phyloP scores from a whole-genome alignment of 345 rosid genomes.

The Kernera saxatilis region DNA sequence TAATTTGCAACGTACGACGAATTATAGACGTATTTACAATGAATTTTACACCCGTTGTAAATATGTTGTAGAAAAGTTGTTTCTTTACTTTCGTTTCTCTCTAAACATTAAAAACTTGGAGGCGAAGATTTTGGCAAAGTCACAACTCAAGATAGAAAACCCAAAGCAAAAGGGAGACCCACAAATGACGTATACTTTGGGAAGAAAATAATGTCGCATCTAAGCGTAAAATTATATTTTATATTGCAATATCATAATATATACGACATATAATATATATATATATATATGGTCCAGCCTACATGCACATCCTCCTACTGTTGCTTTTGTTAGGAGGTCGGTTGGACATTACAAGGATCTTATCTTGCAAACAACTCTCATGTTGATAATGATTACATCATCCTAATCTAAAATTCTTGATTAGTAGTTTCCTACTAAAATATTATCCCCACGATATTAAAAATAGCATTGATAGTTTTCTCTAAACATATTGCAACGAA shows the following conservation, averaged over 20 bases:
- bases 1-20: too few species aligned
- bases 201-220: conserved; percentile 5
- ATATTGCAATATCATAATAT: too few species aligned
- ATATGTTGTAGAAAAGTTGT: background rate
- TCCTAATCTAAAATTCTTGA: background rate
- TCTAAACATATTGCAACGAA: too few species aligned
- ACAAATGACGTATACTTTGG: background rate
- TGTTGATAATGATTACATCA: background rate
- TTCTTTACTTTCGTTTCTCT: background rate
- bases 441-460: background rate
- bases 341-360: background rate
- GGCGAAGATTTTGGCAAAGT: background rate
- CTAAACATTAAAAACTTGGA: background rate
- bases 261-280: too few species aligned
- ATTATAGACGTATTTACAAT: too few species aligned
- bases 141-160: background rate
- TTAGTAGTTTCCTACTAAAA: background rate
- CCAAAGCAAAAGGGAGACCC: background rate
- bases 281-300: conserved; percentile 12
- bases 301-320: background rate
- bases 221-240: background rate
- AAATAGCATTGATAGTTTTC: background rate
- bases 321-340: conserved; percentile 13
- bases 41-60: too few species aligned
- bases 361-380: conserved; percentile 17